Conservation (phyloP, 2,329 filamentous ascomycete species). For the Pseudogymnoascus sp. region DNA sequence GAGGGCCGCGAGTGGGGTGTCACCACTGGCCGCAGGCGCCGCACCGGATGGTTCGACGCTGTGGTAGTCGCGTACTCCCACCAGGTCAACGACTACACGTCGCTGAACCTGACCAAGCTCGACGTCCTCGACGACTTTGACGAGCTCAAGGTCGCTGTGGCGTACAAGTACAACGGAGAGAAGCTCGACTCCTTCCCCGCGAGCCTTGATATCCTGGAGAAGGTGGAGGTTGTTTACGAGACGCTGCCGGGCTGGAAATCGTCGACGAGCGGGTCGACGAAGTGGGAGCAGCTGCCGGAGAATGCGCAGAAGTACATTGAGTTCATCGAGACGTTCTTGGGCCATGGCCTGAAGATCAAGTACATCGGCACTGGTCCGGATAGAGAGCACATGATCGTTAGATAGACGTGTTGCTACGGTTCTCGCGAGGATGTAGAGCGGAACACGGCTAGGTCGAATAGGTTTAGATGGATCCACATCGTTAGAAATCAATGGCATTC, state of each 20-base stretch:
- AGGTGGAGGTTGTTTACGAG: conserved; percentile 56
- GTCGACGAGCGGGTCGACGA: conserved; percentile 42
- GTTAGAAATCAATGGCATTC: neutral
- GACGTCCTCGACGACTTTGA: conserved; percentile 67
- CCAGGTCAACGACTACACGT: conserved; percentile 33
- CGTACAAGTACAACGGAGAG: conserved; percentile 46
- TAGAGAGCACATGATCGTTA: conserved; percentile 52
- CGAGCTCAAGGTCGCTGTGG: conserved; percentile 64
- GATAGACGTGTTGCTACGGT: neutral
- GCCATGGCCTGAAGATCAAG: conserved; percentile 44
- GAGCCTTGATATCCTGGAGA: conserved; percentile 47
- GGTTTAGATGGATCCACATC: neutral
- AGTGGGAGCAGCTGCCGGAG: conserved; percentile 44
- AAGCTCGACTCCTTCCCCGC: conserved; percentile 55
- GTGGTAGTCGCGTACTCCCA: conserved; percentile 54
- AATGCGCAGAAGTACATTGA: conserved; percentile 58
- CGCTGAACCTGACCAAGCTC: conserved; percentile 52
- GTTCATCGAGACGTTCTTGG: conserved; percentile 58
- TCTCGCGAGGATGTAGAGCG: neutral
- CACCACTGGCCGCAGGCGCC: conserved; percentile 50
- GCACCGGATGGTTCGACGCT: conserved; percentile 51
- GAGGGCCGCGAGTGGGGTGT: conserved; percentile 35
- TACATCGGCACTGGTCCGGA: conserved; percentile 60
- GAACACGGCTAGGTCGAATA: neutral
- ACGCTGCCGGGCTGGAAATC: conserved; percentile 62